Conservation (phyloP, 345 rosid species). For the Murraya paniculata region DNA sequence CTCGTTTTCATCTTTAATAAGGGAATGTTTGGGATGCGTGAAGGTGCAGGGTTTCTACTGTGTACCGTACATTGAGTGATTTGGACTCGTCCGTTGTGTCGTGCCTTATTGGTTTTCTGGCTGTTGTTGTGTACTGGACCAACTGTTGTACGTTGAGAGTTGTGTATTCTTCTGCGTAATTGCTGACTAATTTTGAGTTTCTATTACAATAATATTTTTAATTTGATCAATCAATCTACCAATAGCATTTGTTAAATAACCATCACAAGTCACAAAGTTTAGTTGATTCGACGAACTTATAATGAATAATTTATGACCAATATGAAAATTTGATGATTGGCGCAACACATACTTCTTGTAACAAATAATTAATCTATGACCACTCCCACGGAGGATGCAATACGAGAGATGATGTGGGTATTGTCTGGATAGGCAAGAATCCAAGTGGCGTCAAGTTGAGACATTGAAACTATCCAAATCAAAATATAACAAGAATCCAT, state of each 20-base stretch:
- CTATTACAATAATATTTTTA: neutral
- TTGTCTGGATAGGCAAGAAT: neutral
- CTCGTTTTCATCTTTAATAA: slow-evolving; percentile 68
- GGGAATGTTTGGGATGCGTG: slow-evolving; percentile 14
- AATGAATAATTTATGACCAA: too few species aligned
- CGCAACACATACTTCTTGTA: too few species aligned
- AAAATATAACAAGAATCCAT: neutral
- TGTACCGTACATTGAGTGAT: neutral
- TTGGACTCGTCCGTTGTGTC: neutral
- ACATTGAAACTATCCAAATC: neutral
- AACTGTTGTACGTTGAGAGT: neutral
- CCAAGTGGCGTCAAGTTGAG: neutral
- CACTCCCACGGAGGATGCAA: neutral
- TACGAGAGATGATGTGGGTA: neutral
- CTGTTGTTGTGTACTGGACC: neutral
- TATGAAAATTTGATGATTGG: too few species aligned
- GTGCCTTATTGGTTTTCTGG: neutral
- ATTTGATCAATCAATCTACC: too few species aligned
- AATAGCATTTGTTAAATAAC: too few species aligned
- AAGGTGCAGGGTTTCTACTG: neutral
- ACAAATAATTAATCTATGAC: too few species aligned
- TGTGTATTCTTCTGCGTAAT: neutral
- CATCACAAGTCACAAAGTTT: too few species aligned
- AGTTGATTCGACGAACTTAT: too few species aligned
- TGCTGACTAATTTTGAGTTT: neutral